Evolutionary conservation across 202 grass and related monocot species (phyloP).

Genomic region (Setaria italica): DNA sequence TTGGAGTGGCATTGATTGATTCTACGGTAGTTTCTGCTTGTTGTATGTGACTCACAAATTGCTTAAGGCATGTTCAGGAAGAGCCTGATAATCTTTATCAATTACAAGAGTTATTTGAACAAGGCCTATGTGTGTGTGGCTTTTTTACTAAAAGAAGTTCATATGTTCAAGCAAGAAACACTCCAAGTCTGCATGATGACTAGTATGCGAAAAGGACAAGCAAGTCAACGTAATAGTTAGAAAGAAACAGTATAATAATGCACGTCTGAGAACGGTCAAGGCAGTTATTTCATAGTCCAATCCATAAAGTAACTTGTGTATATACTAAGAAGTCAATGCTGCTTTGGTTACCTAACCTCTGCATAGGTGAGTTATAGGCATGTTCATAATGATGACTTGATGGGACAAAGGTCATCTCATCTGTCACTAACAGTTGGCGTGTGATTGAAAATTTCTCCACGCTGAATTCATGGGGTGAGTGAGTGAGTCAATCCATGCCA

Average conservation of each 20-base stretch:
- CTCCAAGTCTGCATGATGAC: conserved; percentile 5
- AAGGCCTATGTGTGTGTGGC: not conserved
- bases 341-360: conserved; percentile 55
- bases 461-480: conserved; percentile 20
- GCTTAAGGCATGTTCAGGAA: conserved; percentile 3
- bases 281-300: conserved; percentile 37
- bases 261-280: conserved; percentile 44
- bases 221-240: conserved; percentile 31
- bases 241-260: conserved; percentile 27
- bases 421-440: conserved; percentile 28
- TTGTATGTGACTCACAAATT: conserved; percentile 2
- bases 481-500: conserved; percentile 32
- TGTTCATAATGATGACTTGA: conserved; percentile 47
- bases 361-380: conserved; percentile 43
- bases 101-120: not conserved
- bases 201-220: conserved; percentile 16
- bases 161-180: conserved; percentile 23
- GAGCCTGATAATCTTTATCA: not conserved
- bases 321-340: conserved; percentile 52
- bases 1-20: not conserved
- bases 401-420: conserved; percentile 45
- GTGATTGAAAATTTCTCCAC: conserved; percentile 38
- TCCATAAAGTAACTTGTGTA: conserved; percentile 26
- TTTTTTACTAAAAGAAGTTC: conserved; percentile 37
- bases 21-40: not conserved